A percentile compares a stretch with the other conserved stretches of the same genome.
Conservation (phyloP, 352 stramenopile genomes). For the Pythium myriotylum region DNA sequence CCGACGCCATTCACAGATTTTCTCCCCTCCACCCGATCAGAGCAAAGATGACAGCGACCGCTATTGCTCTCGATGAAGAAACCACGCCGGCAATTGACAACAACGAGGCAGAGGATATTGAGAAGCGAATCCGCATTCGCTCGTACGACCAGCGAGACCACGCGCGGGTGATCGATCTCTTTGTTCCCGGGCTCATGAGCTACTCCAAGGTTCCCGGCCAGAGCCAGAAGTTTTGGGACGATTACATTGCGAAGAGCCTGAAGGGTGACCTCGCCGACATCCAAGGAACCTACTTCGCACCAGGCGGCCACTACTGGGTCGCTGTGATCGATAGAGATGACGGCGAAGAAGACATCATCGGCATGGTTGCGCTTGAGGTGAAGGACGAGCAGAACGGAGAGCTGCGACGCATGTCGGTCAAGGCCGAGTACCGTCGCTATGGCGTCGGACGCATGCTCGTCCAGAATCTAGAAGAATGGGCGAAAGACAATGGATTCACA, state of each 20-base stretch:
- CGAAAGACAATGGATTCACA: constrained; percentile 17
- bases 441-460: constrained; percentile 43
- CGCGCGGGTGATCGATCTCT: constrained; percentile 23
- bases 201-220: constrained; percentile 14
- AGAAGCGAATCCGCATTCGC: constrained; percentile 30
- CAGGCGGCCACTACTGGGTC: constrained; percentile 53
- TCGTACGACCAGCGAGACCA: constrained; percentile 22
- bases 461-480: constrained; percentile 42
- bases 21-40: neutral
- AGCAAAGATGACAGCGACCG: neutral
- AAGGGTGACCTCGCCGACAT: constrained; percentile 40
- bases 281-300: constrained; percentile 36
- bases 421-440: constrained; percentile 32
- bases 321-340: constrained; percentile 25
- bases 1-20: neutral
- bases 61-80: neutral
- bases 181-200: constrained; percentile 17
- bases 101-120: neutral
- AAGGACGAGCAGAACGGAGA: constrained; percentile 30
- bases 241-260: constrained; percentile 31
- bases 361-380: constrained; percentile 38
- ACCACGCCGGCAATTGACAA: neutral
- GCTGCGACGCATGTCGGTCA: constrained; percentile 50
- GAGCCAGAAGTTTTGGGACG: constrained; percentile 13
- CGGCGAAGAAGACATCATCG: constrained; percentile 17